Base-by-base conservation (phyloP, 2,329 filamentous ascomycete species). In the Cadophora luteo-olivacea region DNA sequence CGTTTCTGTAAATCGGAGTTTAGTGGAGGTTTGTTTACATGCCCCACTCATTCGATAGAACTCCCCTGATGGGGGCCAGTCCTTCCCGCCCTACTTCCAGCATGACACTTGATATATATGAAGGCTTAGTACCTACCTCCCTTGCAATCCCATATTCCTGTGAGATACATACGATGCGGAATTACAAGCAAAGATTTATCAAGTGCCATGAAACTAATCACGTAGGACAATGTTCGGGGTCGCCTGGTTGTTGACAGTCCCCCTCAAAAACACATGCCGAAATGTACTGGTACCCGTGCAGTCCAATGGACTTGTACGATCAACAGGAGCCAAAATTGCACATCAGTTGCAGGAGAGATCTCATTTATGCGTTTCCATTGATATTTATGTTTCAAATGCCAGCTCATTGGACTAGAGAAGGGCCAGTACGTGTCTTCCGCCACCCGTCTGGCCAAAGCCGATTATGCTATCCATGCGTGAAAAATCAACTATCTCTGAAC, bases 401-500 rank as follows among this genome's bases (percentile, higher is more conserved):
- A 60, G 57, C 57, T 41, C 36, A n/a, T 24, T 4, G 55, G 55
- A 36, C 57, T 38, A n/a, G 36, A 45, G 22, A 60, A 25, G 6
- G 19, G 3, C 22, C 36, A 45, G 57, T 16, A 25, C 24, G 5
- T 25, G 22, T 33, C 8, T 41, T 33, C 57, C 57, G 36, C 32
- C 55, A 58, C n/a, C 12, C 57, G 29, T 29, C 29, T 29, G 12
- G 33, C 36, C 33, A 25, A 41, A 22, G 57, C 57, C 57, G 45
- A 24, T 25, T 22, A 60, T 60, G 22, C 33, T 60, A 49, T 49
- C 60, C 60, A 49, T 62, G 33, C n/a, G 9, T 24, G 60, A 54
- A 65, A 32, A 51, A 55, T 41, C 64, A 8, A 32, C 45, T 24
- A 45, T 25, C 33, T 61, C 32, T 54, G 38, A 24, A 22, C 29